Evolutionary conservation across 805 yeast genomes (phyloP).

Genomic region (Cyberlindnera amylophila): DNA sequence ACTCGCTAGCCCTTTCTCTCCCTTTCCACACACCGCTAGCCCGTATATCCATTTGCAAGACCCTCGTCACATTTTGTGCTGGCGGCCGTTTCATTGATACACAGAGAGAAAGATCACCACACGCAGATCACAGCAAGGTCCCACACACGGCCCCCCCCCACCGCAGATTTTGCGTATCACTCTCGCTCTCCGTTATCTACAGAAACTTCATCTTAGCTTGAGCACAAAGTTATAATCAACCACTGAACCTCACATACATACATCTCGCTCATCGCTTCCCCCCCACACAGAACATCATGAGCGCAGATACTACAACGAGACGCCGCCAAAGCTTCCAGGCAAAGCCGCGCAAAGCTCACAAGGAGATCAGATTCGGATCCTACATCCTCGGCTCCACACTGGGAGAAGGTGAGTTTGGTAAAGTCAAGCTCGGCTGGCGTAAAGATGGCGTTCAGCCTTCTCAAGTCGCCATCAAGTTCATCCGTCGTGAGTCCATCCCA

Average conservation of each 20-base stretch:
- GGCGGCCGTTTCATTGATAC: slow-evolving; percentile 1
- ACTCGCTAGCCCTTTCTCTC: background rate
- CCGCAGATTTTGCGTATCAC: no score
- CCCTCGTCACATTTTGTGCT: background rate
- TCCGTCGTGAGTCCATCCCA: slow-evolving; percentile 83
- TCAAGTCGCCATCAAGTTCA: slow-evolving; percentile 91
- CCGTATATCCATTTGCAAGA: no score
- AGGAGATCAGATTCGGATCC: slow-evolving; percentile 83
- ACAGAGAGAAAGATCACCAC: background rate
- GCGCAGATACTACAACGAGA: slow-evolving; percentile 14
- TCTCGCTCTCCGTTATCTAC: no score
- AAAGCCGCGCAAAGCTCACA: slow-evolving; percentile 35
- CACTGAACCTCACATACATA: no score
- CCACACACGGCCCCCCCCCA: no score
- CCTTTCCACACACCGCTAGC: background rate
- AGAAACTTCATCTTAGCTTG: no score
- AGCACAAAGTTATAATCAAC: no score
- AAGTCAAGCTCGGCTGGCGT: slow-evolving; percentile 95
- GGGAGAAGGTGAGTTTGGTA: slow-evolving; percentile 98
- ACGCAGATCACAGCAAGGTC: no score
- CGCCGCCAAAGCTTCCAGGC: slow-evolving; percentile 27
- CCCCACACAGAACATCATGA: slow-evolving; percentile 2
- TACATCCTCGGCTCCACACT: slow-evolving; percentile 88
- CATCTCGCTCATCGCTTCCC: no score
- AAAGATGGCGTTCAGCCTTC: slow-evolving; percentile 65